Evolutionary conservation across 257 asterid species (phyloP), one percentile per base, ranked within the genome.

Genomic region (Osmanthus fragrans): DNA sequence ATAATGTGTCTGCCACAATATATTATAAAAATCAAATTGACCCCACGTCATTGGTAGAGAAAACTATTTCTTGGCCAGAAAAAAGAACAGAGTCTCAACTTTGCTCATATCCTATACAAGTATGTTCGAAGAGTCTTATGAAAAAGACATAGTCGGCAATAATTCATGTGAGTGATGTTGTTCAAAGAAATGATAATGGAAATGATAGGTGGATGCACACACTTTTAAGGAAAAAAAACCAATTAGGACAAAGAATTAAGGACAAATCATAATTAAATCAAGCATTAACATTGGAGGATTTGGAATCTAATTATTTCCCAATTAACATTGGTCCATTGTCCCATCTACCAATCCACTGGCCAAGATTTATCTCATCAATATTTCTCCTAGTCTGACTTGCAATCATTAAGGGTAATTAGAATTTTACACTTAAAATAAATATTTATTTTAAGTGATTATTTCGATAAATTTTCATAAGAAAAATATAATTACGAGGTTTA

Each of bases 61-160:
- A 74, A 70, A 54, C 63, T 7, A 71, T 58, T 21, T 54, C 71
- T 40, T 75, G 83, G 42, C 81, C 47, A 80, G 3, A 7, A 39
- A 7, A 39, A 1, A 40, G 3, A 40, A 40, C 5, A 10, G 15
- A 9, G 4, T 40, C 15, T 9, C 13, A 39, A 39, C 40, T 40
- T 40, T 10, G 10, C 27, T n/a, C 21, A 29, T 21, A 71, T 25
- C 25, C 36, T 8, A 4, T 6, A 16, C 8, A 9, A 74, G 56
- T 54, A 56, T 71, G 79, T 47, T 15, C 15, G 16, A 7, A 7
- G 13, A 73, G 37, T 36, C 37, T 68, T 16, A 42, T 47, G 23
- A 71, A 80, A 80, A 73, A 76, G 81, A 76, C 79, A 51, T 39
- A 12, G 56, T 34, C 70, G 79, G 78, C 67, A 64, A 80, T 72